Conservation (phyloP, 2,329 filamentous ascomycete genomes). For the Pleomassaria siparia region DNA sequence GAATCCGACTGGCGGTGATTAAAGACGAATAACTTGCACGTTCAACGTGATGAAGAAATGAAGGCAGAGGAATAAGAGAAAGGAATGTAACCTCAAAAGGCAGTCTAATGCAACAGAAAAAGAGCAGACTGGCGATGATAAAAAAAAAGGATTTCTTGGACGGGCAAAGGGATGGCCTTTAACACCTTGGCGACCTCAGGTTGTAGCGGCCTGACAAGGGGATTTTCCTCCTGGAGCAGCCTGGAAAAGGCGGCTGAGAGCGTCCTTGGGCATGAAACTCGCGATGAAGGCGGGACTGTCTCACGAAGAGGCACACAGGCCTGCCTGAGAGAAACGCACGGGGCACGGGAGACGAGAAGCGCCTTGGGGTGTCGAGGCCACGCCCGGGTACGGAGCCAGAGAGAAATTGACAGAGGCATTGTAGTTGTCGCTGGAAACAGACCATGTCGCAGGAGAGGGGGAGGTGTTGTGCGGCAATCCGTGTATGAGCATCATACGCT, state of each 20-base stretch:
- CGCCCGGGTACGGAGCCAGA: constrained; percentile 24
- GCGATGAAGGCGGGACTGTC: constrained; percentile 43
- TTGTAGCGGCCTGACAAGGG: constrained; percentile 23
- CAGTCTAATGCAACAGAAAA: constrained; percentile 28
- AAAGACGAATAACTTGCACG: constrained; percentile 39
- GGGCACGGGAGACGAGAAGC: constrained; percentile 27
- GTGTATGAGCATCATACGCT: too few relatives aligned
- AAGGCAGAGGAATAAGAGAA: constrained; percentile 40
- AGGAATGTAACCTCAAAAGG: constrained; percentile 45
- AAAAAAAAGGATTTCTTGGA: constrained; percentile 28
- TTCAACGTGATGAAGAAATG: constrained; percentile 43
- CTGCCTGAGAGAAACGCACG: constrained; percentile 29
- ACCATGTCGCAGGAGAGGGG: constrained; percentile 30
- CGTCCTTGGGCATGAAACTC: constrained; percentile 44
- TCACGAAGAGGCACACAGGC: constrained; percentile 35
- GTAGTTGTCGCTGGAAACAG: constrained; percentile 36
- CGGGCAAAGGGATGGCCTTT: constrained; percentile 30
- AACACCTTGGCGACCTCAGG: constrained; percentile 40
- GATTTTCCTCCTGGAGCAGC: constrained; percentile 1
- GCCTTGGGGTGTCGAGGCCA: constrained; percentile 30
- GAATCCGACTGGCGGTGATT: constrained; percentile 44
- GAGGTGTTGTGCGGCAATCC: constrained; percentile 24
- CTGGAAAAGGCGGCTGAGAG: constrained; percentile 22
- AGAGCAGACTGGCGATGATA: constrained; percentile 37
- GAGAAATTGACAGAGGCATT: constrained; percentile 35